Evolutionary conservation across 108 stramenopile genomes (phyloP), one percentile per base, ranked within the genome.

Genomic region (Skeletonema marinoi): DNA sequence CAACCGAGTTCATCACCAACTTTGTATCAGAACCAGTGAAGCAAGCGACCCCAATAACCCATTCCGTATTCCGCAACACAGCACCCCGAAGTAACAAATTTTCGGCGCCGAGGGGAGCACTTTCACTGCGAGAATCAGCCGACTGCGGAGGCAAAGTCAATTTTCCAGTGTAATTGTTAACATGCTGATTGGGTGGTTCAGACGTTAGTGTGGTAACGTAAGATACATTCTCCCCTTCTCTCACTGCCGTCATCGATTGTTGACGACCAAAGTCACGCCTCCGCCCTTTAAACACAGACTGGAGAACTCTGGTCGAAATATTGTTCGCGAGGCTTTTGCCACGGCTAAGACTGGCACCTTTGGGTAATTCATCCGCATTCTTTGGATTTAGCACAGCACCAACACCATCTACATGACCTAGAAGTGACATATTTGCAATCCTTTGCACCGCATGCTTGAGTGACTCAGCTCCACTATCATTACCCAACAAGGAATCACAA

Each of bases 11-110:
- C 82, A 88, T 87, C 14, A 95, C 90, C 19, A 99, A 73, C 75
- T 98, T 98, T 7, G 97, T 98, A 71, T 99, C 98, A 11, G 80
- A 81, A 32, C 99, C 99, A 16, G 99, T 98, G 78, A 97, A 98
- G 65, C 92, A 96, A 38, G 96, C 96, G 4, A 98, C 59, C 17
- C 97, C 97, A 68, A 98, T 88, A 13, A 89, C 97, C 97, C 97
- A 98, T 73, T 96, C 92, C 6, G 98, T 98, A 85, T 99, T 99
- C 39, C 97, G 87, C 41, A 99, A 84, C 13, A 93, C 85, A 42
- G 96, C 96, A 32, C 99, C 98, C 33, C 98, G 90, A 1, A 99
- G 85, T 33, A 99, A 73, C 48, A 99, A 61, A 64, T 98, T 92
- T 32, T 94, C 92, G 35, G 89, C 90, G 60, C 91, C 89, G 59